Evolutionary conservation across 129 eudicot genomes (phyloP).

Genomic region (Ambrosia trifida): DNA sequence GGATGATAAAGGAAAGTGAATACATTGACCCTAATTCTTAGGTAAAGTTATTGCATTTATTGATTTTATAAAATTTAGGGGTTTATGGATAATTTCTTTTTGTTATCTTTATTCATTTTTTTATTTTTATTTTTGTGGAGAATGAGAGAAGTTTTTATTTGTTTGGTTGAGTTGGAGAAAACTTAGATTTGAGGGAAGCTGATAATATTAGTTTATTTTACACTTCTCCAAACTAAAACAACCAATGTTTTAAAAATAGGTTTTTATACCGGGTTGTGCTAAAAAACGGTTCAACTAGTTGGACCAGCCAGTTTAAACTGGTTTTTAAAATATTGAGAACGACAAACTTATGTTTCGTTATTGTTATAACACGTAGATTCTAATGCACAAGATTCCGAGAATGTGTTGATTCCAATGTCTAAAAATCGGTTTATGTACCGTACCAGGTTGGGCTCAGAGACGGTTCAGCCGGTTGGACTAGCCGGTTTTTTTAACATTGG

Average conservation of each 20-base stretch:
- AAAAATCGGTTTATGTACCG: no score
- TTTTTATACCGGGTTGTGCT: no score
- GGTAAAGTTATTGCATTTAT: conserved; percentile 4
- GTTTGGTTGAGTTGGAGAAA: neutral
- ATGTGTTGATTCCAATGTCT: neutral
- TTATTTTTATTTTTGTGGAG: neutral
- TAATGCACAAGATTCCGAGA: no score
- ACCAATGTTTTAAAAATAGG: no score
- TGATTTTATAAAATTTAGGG: neutral
- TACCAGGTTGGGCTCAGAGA: no score
- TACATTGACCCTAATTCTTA: neutral
- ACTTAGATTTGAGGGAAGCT: neutral
- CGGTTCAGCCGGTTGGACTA: no score
- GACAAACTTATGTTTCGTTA: neutral
- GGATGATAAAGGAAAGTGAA: conserved; percentile 16
- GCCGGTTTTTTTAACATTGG: no score
- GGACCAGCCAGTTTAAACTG: no score
- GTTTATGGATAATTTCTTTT: neutral
- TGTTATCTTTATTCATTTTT: neutral
- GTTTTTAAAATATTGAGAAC: neutral
- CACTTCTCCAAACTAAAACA: neutral
- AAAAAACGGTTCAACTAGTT: no score
- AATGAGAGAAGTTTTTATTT: neutral
- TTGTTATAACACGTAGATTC: neutral
- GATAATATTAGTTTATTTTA: neutral